phyloP scores from a whole-genome alignment of 2,329 filamentous ascomycete genomes.

The Pseudomassariella vexata region DNA sequence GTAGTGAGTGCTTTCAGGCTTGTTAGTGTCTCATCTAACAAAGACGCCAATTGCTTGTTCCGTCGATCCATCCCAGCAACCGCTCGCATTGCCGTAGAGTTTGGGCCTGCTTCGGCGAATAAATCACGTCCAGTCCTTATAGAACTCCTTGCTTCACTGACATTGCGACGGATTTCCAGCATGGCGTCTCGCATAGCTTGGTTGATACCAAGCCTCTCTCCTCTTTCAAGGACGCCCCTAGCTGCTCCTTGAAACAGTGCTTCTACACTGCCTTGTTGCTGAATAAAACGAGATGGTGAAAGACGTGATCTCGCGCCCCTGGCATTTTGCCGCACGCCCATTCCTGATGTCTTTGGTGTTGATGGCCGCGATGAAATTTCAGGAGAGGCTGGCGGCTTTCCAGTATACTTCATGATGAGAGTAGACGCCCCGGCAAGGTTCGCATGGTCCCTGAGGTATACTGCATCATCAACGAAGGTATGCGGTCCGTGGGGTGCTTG shows the following conservation, averaged over 20 bases:
- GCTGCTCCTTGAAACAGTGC: constrained; percentile 70
- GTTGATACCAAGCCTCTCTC: constrained; percentile 74
- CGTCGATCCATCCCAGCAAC: constrained; percentile 54
- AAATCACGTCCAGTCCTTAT: constrained; percentile 30
- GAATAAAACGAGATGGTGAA: constrained; percentile 43
- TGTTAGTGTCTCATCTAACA: constrained; percentile 62
- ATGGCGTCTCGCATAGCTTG: constrained; percentile 76
- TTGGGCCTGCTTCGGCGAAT: constrained; percentile 25
- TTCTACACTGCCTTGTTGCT: constrained; percentile 57
- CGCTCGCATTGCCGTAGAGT: constrained; percentile 24
- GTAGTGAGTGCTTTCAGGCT: constrained; percentile 57
- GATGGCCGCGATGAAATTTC: constrained; percentile 19
- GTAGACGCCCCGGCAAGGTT: constrained; percentile 54
- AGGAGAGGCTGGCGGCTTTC: constrained; percentile 36
- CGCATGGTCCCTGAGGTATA: constrained; percentile 65
- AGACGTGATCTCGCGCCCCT: constrained; percentile 38
- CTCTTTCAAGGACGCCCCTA: constrained; percentile 65
- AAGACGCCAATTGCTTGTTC: constrained; percentile 59
- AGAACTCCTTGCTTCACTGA: constrained; percentile 52
- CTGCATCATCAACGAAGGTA: constrained; percentile 79
- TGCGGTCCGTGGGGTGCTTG: constrained; percentile 58
- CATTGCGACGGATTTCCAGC: constrained; percentile 72
- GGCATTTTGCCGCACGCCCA: constrained; percentile 34
- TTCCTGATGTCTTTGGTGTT: constrained; percentile 28
- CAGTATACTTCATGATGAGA: constrained; percentile 68